Evolutionary conservation across 345 rosid genomes (phyloP).

Genomic region (Raphanus raphanistrum): DNA sequence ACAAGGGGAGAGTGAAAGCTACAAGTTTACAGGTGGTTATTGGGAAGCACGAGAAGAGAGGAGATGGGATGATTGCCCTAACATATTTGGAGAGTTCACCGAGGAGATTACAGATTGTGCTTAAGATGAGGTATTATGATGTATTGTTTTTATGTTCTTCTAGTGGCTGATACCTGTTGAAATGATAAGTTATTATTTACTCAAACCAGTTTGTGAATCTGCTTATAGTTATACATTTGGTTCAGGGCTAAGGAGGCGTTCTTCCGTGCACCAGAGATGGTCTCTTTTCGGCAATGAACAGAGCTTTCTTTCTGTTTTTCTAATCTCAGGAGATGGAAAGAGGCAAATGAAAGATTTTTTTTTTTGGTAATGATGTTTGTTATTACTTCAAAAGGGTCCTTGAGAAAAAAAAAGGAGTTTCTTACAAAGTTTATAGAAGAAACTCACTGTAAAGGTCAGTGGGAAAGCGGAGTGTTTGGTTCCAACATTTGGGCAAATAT

Average conservation of each 20-base stretch:
- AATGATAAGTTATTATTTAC: not conserved
- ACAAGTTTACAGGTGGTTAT: conserved; percentile 72
- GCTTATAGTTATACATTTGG: not conserved
- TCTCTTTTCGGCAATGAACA: not conserved
- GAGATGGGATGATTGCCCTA: conserved; percentile 77
- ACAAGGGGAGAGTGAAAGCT: conserved; percentile 63
- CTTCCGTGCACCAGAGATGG: not conserved
- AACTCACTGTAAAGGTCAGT: conserved; percentile 30
- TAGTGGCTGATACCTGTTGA: not conserved
- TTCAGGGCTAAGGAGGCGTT: conserved; percentile 13
- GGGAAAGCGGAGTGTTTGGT: not conserved
- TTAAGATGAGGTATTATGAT: conserved; percentile 39
- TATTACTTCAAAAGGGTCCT: not conserved
- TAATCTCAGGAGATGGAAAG: not conserved
- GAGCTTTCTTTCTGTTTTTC: not conserved
- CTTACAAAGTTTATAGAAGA: not conserved
- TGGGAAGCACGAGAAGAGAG: conserved; percentile 77
- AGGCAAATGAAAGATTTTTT: conserved; percentile 16
- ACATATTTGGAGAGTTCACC: conserved; percentile 74
- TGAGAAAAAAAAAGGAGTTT: not conserved
- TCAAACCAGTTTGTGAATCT: not conserved
- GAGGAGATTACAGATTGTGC: conserved; percentile 47
- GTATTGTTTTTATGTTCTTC: not conserved
- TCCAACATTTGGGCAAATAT: conserved; percentile 24
- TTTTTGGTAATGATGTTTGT: not conserved